Conservation (phyloP, 177 flowering plant genomes). For the Vitis hybrid region DNA sequence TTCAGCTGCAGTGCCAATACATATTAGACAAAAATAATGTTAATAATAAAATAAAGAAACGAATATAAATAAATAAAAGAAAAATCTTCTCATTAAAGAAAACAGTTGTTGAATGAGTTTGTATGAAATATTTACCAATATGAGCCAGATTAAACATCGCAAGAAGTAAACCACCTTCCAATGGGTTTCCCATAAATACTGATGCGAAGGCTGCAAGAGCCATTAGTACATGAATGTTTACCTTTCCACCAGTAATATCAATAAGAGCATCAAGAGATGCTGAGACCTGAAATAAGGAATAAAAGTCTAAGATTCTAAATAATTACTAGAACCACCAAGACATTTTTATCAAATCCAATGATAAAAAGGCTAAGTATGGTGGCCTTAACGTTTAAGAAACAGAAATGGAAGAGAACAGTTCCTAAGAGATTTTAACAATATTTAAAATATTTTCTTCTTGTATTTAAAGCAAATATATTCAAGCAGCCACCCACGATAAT, state of each 20-base stretch:
- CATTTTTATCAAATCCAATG: no score
- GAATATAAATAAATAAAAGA: background rate
- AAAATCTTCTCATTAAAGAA: background rate
- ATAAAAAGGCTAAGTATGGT: no score
- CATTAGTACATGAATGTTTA: constrained; percentile 96
- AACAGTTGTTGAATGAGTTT: background rate
- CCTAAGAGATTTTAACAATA: no score
- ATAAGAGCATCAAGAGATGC: constrained; percentile 84
- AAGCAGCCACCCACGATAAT: no score
- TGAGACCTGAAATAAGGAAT: constrained; percentile 54
- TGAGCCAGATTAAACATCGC: constrained; percentile 98
- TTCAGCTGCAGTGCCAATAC: constrained; percentile 63
- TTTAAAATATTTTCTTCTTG: no score
- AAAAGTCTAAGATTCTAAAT: no score
- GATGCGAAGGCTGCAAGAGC: constrained; percentile 98
- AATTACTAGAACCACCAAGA: no score
- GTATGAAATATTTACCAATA: constrained; percentile 54
- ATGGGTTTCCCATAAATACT: constrained; percentile 84
- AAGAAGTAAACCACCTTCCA: constrained; percentile 96
- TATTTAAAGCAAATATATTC: no score
- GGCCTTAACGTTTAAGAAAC: no score
- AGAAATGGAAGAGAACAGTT: no score
- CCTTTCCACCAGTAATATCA: constrained; percentile 86
- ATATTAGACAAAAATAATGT: constrained; percentile 1
- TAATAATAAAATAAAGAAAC: background rate